phyloP scores from a whole-genome alignment of 176 grass and related monocot genomes.

The Oryza glaberrima region DNA sequence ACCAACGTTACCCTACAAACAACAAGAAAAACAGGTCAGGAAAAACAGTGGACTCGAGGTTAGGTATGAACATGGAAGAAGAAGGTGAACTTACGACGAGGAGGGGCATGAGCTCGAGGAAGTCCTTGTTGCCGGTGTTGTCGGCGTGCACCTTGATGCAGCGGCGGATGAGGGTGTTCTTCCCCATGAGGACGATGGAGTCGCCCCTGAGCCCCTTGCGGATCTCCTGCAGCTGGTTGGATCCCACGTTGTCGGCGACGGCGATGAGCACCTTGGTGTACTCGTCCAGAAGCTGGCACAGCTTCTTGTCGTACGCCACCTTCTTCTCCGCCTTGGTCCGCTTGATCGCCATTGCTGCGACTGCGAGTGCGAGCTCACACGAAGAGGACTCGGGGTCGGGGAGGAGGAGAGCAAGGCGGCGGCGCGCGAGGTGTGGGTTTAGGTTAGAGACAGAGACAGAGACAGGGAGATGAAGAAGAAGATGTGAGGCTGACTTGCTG shows the following conservation, averaged over 20 bases:
- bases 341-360: conserved; percentile 70
- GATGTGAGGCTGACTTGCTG: not conserved
- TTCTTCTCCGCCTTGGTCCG: conserved; percentile 88
- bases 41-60: not conserved
- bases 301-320: conserved; percentile 71
- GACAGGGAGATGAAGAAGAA: too few relatives aligned
- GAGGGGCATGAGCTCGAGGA: conserved; percentile 54
- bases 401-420: conserved; percentile 46
- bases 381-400: conserved; percentile 41
- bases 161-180: conserved; percentile 83
- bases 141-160: conserved; percentile 80
- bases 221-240: conserved; percentile 85
- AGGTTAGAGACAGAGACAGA: too few relatives aligned
- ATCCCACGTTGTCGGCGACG: conserved; percentile 84
- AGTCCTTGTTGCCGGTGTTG: conserved; percentile 55
- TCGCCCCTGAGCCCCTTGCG: conserved; percentile 72
- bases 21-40: not conserved
- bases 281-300: conserved; percentile 74
- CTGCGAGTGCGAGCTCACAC: not conserved
- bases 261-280: conserved; percentile 86
- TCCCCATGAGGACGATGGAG: conserved; percentile 85
- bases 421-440: conserved; percentile 19
- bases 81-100: conserved; percentile 48
- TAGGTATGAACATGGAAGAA: not conserved
- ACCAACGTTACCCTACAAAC: conserved; percentile 73